phyloP scores from a whole-genome alignment of 2,329 filamentous ascomycete species.

The Xylaria sp. region DNA sequence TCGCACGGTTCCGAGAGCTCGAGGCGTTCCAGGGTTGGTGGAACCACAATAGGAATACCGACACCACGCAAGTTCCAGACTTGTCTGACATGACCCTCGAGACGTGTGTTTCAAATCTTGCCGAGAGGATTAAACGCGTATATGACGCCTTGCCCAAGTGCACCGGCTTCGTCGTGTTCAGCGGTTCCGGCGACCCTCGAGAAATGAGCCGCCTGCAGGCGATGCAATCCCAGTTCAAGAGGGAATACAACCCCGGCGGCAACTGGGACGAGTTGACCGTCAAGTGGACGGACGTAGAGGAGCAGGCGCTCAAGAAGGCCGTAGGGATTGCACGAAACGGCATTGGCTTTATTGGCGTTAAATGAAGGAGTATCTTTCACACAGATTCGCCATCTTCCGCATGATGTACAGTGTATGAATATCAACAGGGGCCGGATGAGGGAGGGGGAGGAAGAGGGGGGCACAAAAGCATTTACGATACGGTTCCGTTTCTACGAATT shows the following conservation, averaged over 20 bases:
- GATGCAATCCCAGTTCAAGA: conserved; percentile 64
- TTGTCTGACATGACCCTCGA: conserved; percentile 48
- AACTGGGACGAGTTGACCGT: conserved; percentile 72
- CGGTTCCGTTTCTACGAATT: background rate
- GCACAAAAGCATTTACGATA: conserved; percentile 9
- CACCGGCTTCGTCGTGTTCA: conserved; percentile 68
- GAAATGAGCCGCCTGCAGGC: conserved; percentile 67
- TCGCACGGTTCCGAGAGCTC: conserved; percentile 68
- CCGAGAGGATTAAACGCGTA: conserved; percentile 58
- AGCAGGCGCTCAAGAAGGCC: conserved; percentile 65
- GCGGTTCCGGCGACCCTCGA: conserved; percentile 70
- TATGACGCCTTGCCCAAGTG: conserved; percentile 66
- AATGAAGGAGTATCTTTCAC: conserved; percentile 46
- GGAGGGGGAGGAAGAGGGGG: background rate
- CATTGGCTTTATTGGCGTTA: conserved; percentile 68
- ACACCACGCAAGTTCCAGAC: conserved; percentile 38
- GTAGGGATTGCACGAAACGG: conserved; percentile 63
- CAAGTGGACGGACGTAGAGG: conserved; percentile 70
- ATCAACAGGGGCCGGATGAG: background rate
- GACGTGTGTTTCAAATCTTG: conserved; percentile 51
- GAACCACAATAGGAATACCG: conserved; percentile 60
- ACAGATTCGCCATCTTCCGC: background rate
- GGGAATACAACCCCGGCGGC: conserved; percentile 67
- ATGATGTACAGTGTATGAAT: conserved; percentile 14
- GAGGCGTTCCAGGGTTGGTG: conserved; percentile 71